Base-by-base conservation (phyloP, 2,329 filamentous ascomycete species). In the Aspergillus pseudoterreus region DNA sequence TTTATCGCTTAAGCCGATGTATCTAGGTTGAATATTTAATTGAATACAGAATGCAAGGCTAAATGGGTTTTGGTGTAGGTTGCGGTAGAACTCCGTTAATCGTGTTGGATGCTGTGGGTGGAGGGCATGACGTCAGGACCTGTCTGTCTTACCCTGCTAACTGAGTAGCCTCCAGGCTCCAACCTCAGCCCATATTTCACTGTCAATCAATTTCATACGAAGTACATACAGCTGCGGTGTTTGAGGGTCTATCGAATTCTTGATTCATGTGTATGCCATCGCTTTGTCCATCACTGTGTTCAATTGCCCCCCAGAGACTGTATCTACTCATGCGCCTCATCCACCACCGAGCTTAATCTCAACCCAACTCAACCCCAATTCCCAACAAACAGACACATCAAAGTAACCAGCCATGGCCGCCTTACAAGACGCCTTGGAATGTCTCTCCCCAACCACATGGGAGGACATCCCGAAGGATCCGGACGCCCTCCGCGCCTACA, bases 381-480 rank as follows among this genome's bases (percentile, higher is more conserved):
- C n/a, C 35, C 6, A 38, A 38, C 6, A 10, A 6, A n/a, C 15
- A n/a, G 9, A n/a, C 35, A n/a, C 35, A 6, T 6, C 14, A 8
- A 17, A n/a, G 35, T 6, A 38, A 4, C 8, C 12, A 38, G 35
- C 14, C 5, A 85, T 86, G 82, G 72, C 77, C 38, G 72, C 72
- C 51, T 76, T 85, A 50, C 82, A 87, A 60, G 76, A 82, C 53
- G 80, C 83, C 9, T 73, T 87, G 47, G 74, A 77, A 65, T 75
- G 76, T 33, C 77, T 88, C 36, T 75, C 75, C 32, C 81, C 83
- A 10, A 72, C 79, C 52, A 72, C 80, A 42, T 85, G 81, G 78
- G 67, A 75, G 32, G 70, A 70, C 21, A 63, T 79, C 30, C 76
- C 77, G 15, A 75, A 47, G 61, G 49, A 57, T 30, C 72, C 56